phyloP scores from a whole-genome alignment of 768 basidiomycete genomes.

The Xerocomellus amylosporus region DNA sequence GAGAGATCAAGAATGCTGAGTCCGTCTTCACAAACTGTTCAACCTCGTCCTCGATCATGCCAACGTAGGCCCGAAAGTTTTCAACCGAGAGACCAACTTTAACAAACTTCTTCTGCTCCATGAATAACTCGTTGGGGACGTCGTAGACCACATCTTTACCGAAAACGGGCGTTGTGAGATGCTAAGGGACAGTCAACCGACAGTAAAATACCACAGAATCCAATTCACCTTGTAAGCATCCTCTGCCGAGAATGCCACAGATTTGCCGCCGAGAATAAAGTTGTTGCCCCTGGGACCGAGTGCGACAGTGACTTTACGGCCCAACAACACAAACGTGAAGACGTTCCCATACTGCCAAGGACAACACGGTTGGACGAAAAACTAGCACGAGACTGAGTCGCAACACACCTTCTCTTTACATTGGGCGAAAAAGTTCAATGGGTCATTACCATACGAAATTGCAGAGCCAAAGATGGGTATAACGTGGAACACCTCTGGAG shows the following conservation, averaged over 20 bases:
- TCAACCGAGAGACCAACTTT: constrained; percentile 93
- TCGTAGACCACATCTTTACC: constrained; percentile 98
- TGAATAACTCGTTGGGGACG: constrained; percentile 91
- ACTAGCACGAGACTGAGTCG: not conserved
- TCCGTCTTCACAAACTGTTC: constrained; percentile 70
- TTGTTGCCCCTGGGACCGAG: constrained; percentile 92
- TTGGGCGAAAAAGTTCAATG: constrained; percentile 79
- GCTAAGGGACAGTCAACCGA: constrained; percentile 42
- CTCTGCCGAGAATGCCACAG: constrained; percentile 89
- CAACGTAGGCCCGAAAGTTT: constrained; percentile 81
- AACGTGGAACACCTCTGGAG: constrained; percentile 92
- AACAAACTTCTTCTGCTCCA: constrained; percentile 99
- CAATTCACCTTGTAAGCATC: constrained; percentile 85
- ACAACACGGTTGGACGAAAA: not conserved
- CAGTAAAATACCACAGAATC: not conserved
- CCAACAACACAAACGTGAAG: constrained; percentile 93
- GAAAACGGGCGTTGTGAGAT: constrained; percentile 91
- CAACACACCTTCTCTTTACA: constrained; percentile 71
- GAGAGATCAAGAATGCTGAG: constrained; percentile 56
- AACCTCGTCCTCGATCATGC: constrained; percentile 76
- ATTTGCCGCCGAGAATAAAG: constrained; percentile 91
- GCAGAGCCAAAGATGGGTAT: constrained; percentile 90
- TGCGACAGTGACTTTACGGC: constrained; percentile 86
- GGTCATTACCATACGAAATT: constrained; percentile 86
- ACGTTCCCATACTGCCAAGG: constrained; percentile 81